Evolutionary conservation across 345 rosid genomes (phyloP).

Genomic region (Microthlaspi erraticum): DNA sequence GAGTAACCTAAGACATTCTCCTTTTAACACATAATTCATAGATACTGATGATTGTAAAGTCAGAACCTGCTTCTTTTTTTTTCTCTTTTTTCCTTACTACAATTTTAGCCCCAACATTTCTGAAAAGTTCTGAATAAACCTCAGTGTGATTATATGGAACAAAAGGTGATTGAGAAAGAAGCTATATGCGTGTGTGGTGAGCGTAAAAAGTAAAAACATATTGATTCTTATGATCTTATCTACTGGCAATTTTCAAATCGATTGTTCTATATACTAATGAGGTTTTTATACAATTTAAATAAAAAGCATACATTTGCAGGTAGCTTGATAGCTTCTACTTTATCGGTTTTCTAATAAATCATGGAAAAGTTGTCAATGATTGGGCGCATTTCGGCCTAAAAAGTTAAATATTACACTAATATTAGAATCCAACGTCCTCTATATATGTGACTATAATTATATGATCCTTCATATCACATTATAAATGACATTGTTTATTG

Average conservation of each 20-base stretch:
- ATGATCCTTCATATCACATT: constrained; percentile 25
- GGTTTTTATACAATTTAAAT: background rate
- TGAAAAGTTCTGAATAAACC: background rate
- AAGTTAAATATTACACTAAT: constrained; percentile 12
- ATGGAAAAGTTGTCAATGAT: constrained; percentile 36
- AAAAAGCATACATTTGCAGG: background rate
- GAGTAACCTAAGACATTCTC: constrained; percentile 44
- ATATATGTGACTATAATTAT: constrained; percentile 7
- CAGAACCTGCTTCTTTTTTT: constrained; percentile 33
- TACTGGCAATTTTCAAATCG: constrained; percentile 1
- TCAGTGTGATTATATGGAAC: background rate
- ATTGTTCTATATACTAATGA: background rate
- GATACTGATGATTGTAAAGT: constrained; percentile 37
- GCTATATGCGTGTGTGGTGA: background rate
- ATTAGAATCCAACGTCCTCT: background rate
- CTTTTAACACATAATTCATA: constrained; percentile 25
- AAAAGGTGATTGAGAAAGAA: background rate
- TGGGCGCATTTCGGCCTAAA: constrained; percentile 22
- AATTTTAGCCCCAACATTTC: constrained; percentile 20
- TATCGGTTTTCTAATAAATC: constrained; percentile 13
- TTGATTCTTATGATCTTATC: constrained; percentile 27
- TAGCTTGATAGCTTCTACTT: constrained; percentile 22
- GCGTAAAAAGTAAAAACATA: background rate
- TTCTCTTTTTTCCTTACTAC: constrained; percentile 14
- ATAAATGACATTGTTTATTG: constrained; percentile 16